Evolutionary conservation across 2,329 filamentous ascomycete species (phyloP), one percentile per base, ranked within the genome.

Genomic region (Calonectria leucothoes): DNA sequence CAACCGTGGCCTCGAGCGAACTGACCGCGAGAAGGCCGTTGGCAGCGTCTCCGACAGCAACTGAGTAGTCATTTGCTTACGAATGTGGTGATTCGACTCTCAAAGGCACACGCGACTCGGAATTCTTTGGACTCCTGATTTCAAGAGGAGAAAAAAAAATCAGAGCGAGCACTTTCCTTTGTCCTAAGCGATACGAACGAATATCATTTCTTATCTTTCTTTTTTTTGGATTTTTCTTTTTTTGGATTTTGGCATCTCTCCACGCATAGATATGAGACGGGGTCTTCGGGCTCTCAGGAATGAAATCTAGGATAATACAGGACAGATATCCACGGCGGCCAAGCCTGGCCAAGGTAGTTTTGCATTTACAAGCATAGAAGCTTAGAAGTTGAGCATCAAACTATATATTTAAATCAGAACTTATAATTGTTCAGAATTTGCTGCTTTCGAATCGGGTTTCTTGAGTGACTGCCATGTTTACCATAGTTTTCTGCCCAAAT

Each of bases 21-120:
- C 74, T n/a, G 78, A 82, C 70, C 74, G 66, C 52, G 83, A 84
- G 75, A 79, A 75, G 74, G 76, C 70, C 4, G 37, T 20, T 31
- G 35, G 66, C 31, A 69, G 55, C 61, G 63, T 70, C 42, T 75
- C 73, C 29, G 69, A 70, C 10, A 71, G 37, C 57, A 77, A 72
- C 66, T 78, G 72, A 71, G 33, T 23, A n/a, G 37, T n/a, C 5
- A 20, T 31, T 48, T 10, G 51, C 31, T 49, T 12, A 59, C 17
- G n/a, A 68, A 55, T 25, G 39, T 10, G 45, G 33, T 59, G 64
- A 35, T 39, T 71, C 55, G 57, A n/a, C 15, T 42, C 23, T 17
- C 12, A 27, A 15, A 29, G 51, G 7, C 31, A 42, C 31, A 42
- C n/a, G 20, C 7, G 6, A 23, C 14, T 33, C 14, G 45, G 65